Conservation (phyloP, 2,329 filamentous ascomycete genomes). For the Paecilomyces sp. region DNA sequence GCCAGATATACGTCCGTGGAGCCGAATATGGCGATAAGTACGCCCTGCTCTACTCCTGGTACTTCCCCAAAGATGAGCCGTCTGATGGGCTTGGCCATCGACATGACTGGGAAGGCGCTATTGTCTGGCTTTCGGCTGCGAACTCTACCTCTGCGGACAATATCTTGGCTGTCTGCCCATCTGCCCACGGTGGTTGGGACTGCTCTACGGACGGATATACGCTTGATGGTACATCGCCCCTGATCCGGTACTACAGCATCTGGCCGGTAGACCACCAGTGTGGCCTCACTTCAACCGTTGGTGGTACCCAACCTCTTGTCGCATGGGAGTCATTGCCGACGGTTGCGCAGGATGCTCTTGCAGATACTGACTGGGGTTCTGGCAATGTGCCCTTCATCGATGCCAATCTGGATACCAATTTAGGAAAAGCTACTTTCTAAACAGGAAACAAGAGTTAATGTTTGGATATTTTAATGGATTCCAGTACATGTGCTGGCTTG, state of each 20-base stretch:
- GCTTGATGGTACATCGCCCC: slow-evolving; percentile 35
- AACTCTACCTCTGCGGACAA: slow-evolving; percentile 30
- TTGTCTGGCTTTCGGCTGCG: slow-evolving; percentile 43
- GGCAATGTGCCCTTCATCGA: slow-evolving; percentile 45
- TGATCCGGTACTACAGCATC: slow-evolving; percentile 43
- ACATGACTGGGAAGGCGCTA: slow-evolving; percentile 51
- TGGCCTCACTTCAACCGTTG: slow-evolving; percentile 33
- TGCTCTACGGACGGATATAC: slow-evolving; percentile 34
- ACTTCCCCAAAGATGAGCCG: slow-evolving; percentile 44
- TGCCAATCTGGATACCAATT: slow-evolving; percentile 38
- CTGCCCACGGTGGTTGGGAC: slow-evolving; percentile 44
- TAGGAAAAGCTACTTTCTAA: slow-evolving; percentile 31
- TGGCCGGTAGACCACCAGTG: slow-evolving; percentile 45
- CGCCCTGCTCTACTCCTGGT: slow-evolving; percentile 49
- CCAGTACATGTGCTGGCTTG: too few relatives aligned
- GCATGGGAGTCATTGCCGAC: slow-evolving; percentile 44
- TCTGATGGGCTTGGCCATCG: slow-evolving; percentile 42
- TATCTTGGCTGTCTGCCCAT: slow-evolving; percentile 45
- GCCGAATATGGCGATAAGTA: slow-evolving; percentile 34
- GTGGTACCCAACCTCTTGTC: slow-evolving; percentile 40
- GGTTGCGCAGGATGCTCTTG: slow-evolving; percentile 36
- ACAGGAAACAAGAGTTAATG: too few relatives aligned
- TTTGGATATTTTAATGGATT: too few relatives aligned
- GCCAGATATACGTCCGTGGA: slow-evolving; percentile 46
- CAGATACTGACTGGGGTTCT: slow-evolving; percentile 39